These are phyloP conservation scores for Aspergillus ustus DNA, from an alignment of 2,329 filamentous ascomycete species.

Conservation along the genomic window DNA sequence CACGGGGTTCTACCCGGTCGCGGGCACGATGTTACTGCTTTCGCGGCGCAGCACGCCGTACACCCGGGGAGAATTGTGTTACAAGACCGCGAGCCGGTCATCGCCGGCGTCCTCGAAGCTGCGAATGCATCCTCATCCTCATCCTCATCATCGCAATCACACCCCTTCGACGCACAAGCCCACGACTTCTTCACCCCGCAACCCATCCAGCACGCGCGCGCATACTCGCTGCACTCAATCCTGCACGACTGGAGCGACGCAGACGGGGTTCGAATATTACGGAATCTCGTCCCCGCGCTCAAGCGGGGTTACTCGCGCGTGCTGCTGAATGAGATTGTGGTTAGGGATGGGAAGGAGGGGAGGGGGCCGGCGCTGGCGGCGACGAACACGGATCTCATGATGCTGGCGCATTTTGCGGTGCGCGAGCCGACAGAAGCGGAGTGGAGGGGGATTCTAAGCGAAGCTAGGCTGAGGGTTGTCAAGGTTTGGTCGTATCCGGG, in stretches of 20 bases:
- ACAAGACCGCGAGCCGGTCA: constrained; percentile 27
- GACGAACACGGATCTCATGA: constrained; percentile 33
- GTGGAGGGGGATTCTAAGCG: constrained; percentile 21
- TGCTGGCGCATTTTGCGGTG: constrained; percentile 29
- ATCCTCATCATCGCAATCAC: no score
- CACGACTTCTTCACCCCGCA: constrained; percentile 55
- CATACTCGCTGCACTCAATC: constrained; percentile 42
- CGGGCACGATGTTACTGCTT: constrained; percentile 46
- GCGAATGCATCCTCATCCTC: neutral
- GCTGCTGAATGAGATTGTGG: constrained; percentile 29
- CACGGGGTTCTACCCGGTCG: constrained; percentile 33
- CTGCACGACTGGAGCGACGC: constrained; percentile 41
- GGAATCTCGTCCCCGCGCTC: constrained; percentile 28
- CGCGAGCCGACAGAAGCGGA: constrained; percentile 25
- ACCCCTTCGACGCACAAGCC: constrained; percentile 36
- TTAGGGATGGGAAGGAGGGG: no score
- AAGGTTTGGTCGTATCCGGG: constrained; percentile 23
- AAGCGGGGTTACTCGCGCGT: constrained; percentile 27
- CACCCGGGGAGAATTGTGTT: constrained; percentile 13
- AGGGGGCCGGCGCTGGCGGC: constrained; percentile 24
- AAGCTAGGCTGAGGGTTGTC: constrained; percentile 24
- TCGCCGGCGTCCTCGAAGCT: constrained; percentile 33
- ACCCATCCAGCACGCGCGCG: constrained; percentile 45
- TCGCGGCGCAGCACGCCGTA: constrained; percentile 39
- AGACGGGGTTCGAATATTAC: constrained; percentile 35